Base-by-base conservation (phyloP, 208 protist genomes). In the Trypanosoma avium region DNA sequence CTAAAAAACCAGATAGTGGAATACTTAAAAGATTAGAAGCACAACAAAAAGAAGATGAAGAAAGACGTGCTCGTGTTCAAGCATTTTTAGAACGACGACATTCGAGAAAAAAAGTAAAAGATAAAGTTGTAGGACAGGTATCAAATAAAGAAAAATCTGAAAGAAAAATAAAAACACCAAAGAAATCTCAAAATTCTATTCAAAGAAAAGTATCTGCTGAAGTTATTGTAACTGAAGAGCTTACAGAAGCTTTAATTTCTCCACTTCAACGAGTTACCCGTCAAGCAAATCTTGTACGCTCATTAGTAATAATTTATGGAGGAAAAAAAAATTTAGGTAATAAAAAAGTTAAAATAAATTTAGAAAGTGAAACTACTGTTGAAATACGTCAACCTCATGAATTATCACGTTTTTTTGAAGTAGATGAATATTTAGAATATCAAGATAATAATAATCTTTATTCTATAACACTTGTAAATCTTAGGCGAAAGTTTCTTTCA, bases 381-480 rank as follows among this genome's bases (percentile, higher is more conserved):
- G 75, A 81, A 71, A 77, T 90, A 50, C 67, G 57, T 56, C 66
- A 67, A 29, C 36, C 61, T 21, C 54, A 55, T 32, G 78, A 79
- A 24, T 21, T 42, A 17, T 46, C 80, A 13, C 84, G 69, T 35
- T 87, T 79, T 60, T 88, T 78, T 70, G 32, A 79, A 35, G 84
- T 91, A 9, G 79, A 86, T 64, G 84, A 91, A 76, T 88, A 69
- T 42, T 30, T 88, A 26, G 67, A 47, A 29, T 77, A 67, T 70
- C n/a, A 42, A n/a, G 58, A 70, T 22, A 35, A 63, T 40, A 61
- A 67, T 36, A 66, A 24, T 57, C 48, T 89, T 13, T 73, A 67
- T 15, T 91, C 81, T 35, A 30, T 73, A 24, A 80, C 70, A 24
- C 62, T 91, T 46, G 62, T 55, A 12, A 73, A 83, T 54, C 62